Evolutionary conservation across 2,329 filamentous ascomycete species (phyloP).

Genomic region (Trematosphaeria pertusa): DNA sequence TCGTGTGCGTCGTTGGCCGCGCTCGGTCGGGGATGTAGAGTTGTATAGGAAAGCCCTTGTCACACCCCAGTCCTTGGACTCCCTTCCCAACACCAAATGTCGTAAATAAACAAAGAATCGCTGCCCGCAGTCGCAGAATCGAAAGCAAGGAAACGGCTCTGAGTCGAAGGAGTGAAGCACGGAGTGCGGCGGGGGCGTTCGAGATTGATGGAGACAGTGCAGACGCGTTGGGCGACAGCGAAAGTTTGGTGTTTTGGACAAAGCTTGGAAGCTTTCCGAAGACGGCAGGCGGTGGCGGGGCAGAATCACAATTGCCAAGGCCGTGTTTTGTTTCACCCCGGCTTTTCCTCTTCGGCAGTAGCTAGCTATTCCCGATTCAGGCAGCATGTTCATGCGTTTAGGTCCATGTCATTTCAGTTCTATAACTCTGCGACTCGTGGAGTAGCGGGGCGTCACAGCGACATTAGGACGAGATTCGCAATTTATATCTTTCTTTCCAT

Average conservation of each 20-base stretch:
- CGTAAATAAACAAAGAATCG: slow-evolving; percentile 21
- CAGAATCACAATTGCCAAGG: slow-evolving; percentile 36
- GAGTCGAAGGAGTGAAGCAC: slow-evolving; percentile 15
- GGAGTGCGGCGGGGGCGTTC: slow-evolving; percentile 14
- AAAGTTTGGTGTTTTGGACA: slow-evolving; percentile 43
- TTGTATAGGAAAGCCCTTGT: slow-evolving; percentile 2
- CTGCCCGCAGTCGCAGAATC: slow-evolving; percentile 38
- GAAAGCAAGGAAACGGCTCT: slow-evolving; percentile 7
- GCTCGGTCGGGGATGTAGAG: slow-evolving; percentile 4
- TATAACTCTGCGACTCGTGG: no score
- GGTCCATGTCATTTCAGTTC: slow-evolving; percentile 2
- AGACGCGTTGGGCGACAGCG: slow-evolving; percentile 36
- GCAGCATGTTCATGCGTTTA: slow-evolving; percentile 5
- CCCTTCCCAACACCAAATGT: neutral
- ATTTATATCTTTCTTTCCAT: slow-evolving; percentile 34
- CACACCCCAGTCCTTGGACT: neutral
- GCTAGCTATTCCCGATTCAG: slow-evolving; percentile 3
- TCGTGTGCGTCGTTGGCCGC: neutral
- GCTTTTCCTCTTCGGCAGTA: slow-evolving; percentile 6
- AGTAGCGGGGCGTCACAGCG: slow-evolving; percentile 1
- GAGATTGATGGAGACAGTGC: slow-evolving; percentile 16
- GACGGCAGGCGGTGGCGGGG: slow-evolving; percentile 31
- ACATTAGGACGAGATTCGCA: slow-evolving; percentile 13
- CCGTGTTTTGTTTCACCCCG: slow-evolving; percentile 11
- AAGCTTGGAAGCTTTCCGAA: no score